Evolutionary conservation across 305 asterid species (phyloP).

Genomic region (Nicotiana rustica): DNA sequence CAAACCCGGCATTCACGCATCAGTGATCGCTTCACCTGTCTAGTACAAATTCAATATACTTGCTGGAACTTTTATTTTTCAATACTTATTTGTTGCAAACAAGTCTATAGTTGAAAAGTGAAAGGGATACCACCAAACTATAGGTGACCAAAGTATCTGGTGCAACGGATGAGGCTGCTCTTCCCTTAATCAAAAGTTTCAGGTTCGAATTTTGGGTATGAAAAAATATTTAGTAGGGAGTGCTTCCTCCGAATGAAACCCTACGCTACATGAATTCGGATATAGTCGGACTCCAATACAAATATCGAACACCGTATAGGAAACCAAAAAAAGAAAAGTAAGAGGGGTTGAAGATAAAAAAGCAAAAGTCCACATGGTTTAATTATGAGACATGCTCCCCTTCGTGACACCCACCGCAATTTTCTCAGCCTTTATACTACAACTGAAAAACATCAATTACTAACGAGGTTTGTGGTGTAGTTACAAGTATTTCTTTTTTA

Average conservation of each 20-base stretch:
- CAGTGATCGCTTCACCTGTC: conserved; percentile 11
- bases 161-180: no score
- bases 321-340: no score
- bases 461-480: accelerated
- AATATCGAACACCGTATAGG: no score
- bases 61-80: not conserved
- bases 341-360: not conserved
- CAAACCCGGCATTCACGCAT: conserved; percentile 32
- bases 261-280: no score
- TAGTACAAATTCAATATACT: not conserved
- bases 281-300: no score
- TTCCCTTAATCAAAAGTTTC: no score
- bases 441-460: no score
- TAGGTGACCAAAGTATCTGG: no score
- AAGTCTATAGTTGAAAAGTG: conserved; percentile 22
- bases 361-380: conserved; percentile 18
- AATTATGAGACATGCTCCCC: not conserved
- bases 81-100: not conserved
- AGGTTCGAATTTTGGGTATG: no score
- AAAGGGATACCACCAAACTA: not conserved
- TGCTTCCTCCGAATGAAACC: no score
- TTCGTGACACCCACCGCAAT: conserved; percentile 35
- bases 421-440: conserved; percentile 7
- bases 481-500: no score
- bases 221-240: no score